These are phyloP conservation scores for Leucoagaricus sp. DNA, from an alignment of 1,284 basidiomycete genomes.

Conservation along the genomic window DNA sequence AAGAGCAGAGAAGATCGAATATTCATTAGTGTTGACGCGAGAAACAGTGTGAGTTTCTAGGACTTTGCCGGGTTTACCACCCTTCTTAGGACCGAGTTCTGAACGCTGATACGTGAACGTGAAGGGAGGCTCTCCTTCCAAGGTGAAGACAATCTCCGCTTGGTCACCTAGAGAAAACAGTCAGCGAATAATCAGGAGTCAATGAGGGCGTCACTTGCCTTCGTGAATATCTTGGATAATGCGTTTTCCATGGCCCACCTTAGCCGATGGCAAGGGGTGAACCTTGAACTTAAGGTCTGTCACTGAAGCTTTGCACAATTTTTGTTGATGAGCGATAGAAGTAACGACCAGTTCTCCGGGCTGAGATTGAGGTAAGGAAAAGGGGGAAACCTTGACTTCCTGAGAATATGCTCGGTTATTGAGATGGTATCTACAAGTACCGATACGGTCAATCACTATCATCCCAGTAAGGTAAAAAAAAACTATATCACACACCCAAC, in stretches of 20 bases:
- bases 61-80: slow-evolving; percentile 67
- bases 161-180: slow-evolving; percentile 64
- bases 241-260: slow-evolving; percentile 83
- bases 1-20: slow-evolving; percentile 85
- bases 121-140: slow-evolving; percentile 92
- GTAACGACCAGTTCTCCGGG: slow-evolving; percentile 82
- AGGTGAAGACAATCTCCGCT: slow-evolving; percentile 89
- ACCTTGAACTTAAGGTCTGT: slow-evolving; percentile 78
- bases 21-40: slow-evolving; percentile 74
- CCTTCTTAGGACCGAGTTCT: slow-evolving; percentile 65
- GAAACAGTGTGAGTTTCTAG: slow-evolving; percentile 89
- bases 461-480: slow-evolving; percentile 11
- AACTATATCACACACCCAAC: slow-evolving; percentile 59
- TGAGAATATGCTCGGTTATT: slow-evolving; percentile 77
- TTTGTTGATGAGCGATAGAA: slow-evolving; percentile 89
- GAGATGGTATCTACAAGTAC: slow-evolving; percentile 70
- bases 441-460: background rate
- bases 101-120: slow-evolving; percentile 92
- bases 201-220: slow-evolving; percentile 44
- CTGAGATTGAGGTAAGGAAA: slow-evolving; percentile 81
- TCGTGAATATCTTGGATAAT: slow-evolving; percentile 88
- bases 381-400: slow-evolving; percentile 77
- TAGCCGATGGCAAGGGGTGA: slow-evolving; percentile 85
- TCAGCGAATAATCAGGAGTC: background rate
- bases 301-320: slow-evolving; percentile 82